These are phyloP conservation scores for Coemansia sp. DNA, from an alignment of 192 early-diverging fungal species.

Conservation along the genomic window DNA sequence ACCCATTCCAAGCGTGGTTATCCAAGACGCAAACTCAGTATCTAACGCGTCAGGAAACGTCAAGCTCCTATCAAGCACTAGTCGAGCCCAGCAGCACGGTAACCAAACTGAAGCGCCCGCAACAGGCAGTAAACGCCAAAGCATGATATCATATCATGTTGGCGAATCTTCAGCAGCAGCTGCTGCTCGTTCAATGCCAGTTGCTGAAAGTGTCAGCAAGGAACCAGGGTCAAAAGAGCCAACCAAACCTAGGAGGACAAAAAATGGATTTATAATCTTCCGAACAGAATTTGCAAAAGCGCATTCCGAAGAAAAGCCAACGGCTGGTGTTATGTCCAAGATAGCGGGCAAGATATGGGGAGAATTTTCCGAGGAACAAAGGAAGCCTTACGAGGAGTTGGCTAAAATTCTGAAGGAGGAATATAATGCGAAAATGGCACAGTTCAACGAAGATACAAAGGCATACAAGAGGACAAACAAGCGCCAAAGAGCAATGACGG, in stretches of 20 bases:
- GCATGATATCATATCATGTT: neutral
- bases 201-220: neutral
- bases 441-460: constrained; percentile 55
- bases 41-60: no score
- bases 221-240: neutral
- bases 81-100: no score
- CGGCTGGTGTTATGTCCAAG: neutral
- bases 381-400: neutral
- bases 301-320: neutral
- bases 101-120: no score
- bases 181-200: neutral
- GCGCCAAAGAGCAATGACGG: constrained; percentile 48
- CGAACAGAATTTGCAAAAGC: neutral
- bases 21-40: no score
- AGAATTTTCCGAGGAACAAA: neutral
- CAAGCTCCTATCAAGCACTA: no score
- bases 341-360: neutral
- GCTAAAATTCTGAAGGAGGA: neutral
- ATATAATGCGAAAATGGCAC: neutral
- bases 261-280: neutral
- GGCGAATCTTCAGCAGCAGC: neutral
- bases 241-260: neutral
- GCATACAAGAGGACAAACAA: constrained; percentile 67
- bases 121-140: no score
- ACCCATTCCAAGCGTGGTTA: neutral